phyloP scores from a whole-genome alignment of 192 early-diverging fungal species.

The Coemansia sp. region DNA sequence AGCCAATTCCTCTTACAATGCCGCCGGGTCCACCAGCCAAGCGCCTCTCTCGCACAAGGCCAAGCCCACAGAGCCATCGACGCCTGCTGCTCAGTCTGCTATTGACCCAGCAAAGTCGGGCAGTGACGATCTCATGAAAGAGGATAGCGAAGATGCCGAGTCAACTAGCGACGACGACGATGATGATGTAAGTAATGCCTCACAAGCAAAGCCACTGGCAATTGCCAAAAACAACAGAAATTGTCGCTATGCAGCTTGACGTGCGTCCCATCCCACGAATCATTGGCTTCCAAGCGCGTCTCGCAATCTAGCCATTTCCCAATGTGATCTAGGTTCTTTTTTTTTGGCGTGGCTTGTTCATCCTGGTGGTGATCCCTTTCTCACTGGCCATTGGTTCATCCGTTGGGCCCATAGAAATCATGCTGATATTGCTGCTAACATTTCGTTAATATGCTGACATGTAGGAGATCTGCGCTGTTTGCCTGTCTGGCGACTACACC shows the following conservation, averaged over 20 bases:
- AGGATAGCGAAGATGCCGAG: not conserved
- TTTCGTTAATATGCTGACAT: not conserved
- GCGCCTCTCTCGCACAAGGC: not conserved
- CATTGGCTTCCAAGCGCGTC: not conserved
- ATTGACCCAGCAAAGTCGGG: not conserved
- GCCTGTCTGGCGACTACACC: conserved; percentile 30
- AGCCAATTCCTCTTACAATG: not conserved
- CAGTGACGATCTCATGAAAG: not conserved
- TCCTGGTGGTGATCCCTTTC: too few species aligned
- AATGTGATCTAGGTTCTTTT: not conserved
- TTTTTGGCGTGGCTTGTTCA: not conserved
- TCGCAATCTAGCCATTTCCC: not conserved
- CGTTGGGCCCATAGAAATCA: not conserved
- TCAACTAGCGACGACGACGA: not conserved
- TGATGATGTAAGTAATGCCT: not conserved
- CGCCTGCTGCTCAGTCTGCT: not conserved
- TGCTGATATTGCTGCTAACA: not conserved
- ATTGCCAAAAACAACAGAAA: not conserved
- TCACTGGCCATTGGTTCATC: not conserved
- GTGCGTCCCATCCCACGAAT: not conserved
- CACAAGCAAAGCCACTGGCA: not conserved
- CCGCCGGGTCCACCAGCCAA: not conserved
- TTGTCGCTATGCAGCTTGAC: not conserved
- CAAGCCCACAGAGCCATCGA: not conserved
- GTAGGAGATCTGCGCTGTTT: conserved; percentile 50